Conservation (phyloP, 441 rosid genomes). For the Dalechampia spathulata region DNA sequence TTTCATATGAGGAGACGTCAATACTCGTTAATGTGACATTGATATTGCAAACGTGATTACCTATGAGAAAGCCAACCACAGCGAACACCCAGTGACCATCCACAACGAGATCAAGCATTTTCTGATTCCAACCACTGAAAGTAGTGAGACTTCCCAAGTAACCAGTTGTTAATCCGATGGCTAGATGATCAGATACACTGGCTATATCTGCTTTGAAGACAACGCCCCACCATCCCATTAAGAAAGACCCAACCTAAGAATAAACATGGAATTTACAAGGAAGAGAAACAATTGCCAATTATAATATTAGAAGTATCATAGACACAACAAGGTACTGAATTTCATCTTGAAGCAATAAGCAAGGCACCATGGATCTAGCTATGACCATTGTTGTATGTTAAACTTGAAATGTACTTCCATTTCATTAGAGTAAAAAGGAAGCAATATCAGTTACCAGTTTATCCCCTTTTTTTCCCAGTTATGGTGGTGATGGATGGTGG, state of each 20-base stretch:
- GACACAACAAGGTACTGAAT: background rate
- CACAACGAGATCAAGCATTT: conserved; percentile 77
- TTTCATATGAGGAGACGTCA: no score
- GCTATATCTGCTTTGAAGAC: conserved; percentile 72
- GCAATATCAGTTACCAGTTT: no score
- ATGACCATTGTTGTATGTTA: background rate
- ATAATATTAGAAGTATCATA: background rate
- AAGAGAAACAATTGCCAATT: background rate
- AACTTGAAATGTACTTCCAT: background rate
- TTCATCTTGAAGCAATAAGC: background rate
- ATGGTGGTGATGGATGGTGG: background rate
- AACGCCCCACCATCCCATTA: conserved; percentile 96
- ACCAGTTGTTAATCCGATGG: conserved; percentile 74
- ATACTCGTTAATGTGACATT: no score
- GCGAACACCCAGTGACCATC: conserved; percentile 69
- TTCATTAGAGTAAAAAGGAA: no score
- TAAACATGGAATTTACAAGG: background rate
- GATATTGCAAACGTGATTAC: conserved; percentile 32
- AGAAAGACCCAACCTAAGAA: conserved; percentile 76
- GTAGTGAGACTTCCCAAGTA: conserved; percentile 86
- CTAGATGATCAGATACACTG: conserved; percentile 54
- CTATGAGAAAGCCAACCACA: conserved; percentile 56
- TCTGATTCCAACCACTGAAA: conserved; percentile 93
- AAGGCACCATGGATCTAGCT: background rate
- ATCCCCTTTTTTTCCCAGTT: background rate